Conservation (phyloP, 2,329 filamentous ascomycete species). For the Aspergillaceae sp. region DNA sequence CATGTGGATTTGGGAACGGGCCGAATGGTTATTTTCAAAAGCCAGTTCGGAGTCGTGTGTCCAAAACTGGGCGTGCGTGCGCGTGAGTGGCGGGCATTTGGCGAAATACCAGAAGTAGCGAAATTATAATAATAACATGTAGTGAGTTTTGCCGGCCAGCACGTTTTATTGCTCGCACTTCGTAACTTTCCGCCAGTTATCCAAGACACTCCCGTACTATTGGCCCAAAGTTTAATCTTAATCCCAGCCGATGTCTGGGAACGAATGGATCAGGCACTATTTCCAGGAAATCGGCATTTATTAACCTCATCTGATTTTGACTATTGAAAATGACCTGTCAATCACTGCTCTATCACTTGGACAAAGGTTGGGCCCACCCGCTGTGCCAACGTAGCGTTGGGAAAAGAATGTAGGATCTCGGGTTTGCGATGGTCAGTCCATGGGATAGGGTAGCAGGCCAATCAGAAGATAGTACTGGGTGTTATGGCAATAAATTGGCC, state of each 20-base stretch:
- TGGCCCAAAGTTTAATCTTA: neutral
- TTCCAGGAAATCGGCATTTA: neutral
- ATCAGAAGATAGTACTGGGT: neutral
- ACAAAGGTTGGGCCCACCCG: neutral
- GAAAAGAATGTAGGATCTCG: too few species aligned
- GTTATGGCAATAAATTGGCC: too few species aligned
- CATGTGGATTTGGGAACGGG: slow-evolving; percentile 21
- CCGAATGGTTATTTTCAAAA: slow-evolving; percentile 18
- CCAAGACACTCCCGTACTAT: neutral
- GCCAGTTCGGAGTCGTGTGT: slow-evolving; percentile 11
- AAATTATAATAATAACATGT: neutral
- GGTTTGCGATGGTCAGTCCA: too few species aligned
- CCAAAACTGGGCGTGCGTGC: neutral
- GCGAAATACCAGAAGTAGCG: neutral
- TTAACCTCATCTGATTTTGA: neutral
- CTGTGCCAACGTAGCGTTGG: neutral
- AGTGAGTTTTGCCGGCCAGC: too few species aligned
- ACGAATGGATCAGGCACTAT: neutral
- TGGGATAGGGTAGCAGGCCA: neutral
- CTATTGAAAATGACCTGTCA: neutral
- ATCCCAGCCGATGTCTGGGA: neutral
- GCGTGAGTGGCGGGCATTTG: neutral
- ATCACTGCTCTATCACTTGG: neutral
- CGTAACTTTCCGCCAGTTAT: neutral
- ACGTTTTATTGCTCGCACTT: too few species aligned